A percentile compares a stretch with the other conserved stretches of the same genome.
phyloP scores from a whole-genome alignment of 2,329 filamentous ascomycete species.

The Dactylellina leptospora region DNA sequence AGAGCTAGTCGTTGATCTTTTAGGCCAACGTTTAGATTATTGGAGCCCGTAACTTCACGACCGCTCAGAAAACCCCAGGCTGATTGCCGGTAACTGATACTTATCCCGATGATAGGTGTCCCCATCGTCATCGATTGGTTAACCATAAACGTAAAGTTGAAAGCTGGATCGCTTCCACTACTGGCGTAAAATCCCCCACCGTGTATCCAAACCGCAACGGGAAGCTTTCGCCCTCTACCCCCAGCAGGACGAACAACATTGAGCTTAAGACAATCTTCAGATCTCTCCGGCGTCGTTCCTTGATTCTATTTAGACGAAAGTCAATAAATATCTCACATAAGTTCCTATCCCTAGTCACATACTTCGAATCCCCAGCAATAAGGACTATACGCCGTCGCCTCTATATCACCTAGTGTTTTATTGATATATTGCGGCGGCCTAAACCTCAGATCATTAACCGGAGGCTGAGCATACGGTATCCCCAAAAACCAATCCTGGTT shows the following conservation, averaged over 20 bases:
- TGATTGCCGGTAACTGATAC: slow-evolving; percentile 66
- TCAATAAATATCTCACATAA: slow-evolving; percentile 51
- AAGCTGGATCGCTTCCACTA: slow-evolving; percentile 66
- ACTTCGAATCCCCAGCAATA: slow-evolving; percentile 58
- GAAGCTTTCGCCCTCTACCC: slow-evolving; percentile 42
- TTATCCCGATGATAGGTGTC: slow-evolving; percentile 67
- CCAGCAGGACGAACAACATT: slow-evolving; percentile 58
- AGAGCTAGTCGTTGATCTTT: slow-evolving; percentile 70
- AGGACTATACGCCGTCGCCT: slow-evolving; percentile 57
- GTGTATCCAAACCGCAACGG: slow-evolving; percentile 60
- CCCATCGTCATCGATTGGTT: slow-evolving; percentile 65
- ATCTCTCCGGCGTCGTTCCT: slow-evolving; percentile 28
- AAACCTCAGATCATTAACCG: slow-evolving; percentile 65
- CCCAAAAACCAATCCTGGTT: slow-evolving; percentile 66
- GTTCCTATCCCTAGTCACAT: not conserved
- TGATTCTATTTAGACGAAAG: slow-evolving; percentile 46
- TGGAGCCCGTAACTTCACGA: slow-evolving; percentile 61
- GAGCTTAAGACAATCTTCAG: slow-evolving; percentile 59
- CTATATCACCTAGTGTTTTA: slow-evolving; percentile 47
- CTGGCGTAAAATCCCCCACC: slow-evolving; percentile 66
- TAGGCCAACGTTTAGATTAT: slow-evolving; percentile 70
- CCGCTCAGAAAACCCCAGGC: slow-evolving; percentile 66
- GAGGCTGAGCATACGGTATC: slow-evolving; percentile 68
- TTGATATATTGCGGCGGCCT: slow-evolving; percentile 59
- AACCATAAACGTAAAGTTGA: slow-evolving; percentile 71